Percentiles rank a stretch among this genome's conserved stretches.
Evolutionary conservation across 1,284 basidiomycete species (phyloP).

Genomic region (Papiliotrema terrestris): DNA sequence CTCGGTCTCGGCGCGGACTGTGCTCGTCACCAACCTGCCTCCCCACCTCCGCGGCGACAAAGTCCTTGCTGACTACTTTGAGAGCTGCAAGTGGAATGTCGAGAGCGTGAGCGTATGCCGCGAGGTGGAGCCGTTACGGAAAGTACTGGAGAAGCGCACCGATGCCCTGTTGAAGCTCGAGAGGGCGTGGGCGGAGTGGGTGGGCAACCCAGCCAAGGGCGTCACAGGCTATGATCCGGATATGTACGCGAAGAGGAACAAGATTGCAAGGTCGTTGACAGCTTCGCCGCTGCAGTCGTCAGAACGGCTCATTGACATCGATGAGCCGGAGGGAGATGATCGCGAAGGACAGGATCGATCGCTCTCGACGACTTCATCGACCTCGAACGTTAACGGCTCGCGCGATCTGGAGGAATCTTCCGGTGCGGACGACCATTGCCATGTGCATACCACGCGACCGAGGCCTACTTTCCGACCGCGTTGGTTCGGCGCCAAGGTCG

Average conservation of each 20-base stretch:
- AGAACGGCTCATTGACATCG: conserved; percentile 45
- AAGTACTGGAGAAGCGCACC: conserved; percentile 72
- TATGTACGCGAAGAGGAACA: conserved; percentile 21
- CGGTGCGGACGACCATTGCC: conserved; percentile 9
- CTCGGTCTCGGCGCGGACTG: conserved; percentile 87
- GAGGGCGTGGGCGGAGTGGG: conserved; percentile 78
- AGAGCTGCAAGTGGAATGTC: conserved; percentile 56
- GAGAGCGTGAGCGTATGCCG: conserved; percentile 76
- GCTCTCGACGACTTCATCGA: not conserved
- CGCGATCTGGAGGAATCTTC: conserved; percentile 6
- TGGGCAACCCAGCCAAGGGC: conserved; percentile 79
- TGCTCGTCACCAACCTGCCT: conserved; percentile 81
- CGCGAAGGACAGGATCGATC: not conserved
- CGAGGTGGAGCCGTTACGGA: conserved; percentile 70
- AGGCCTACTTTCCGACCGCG: conserved; percentile 35
- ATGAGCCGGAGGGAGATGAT: conserved; percentile 52
- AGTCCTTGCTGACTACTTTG: conserved; percentile 88
- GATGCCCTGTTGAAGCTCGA: conserved; percentile 74
- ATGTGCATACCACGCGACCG: conserved; percentile 31
- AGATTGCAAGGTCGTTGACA: conserved; percentile 54
- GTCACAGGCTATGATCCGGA: conserved; percentile 35
- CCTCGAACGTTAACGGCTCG: not conserved
- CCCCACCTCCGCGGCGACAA: conserved; percentile 76
- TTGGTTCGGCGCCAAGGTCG: conserved; percentile 57
- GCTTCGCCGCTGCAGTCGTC: conserved; percentile 51